These are phyloP conservation scores for Blakeslea trispora DNA, from an alignment of 371 early-diverging fungal species.

Conservation along the genomic window DNA sequence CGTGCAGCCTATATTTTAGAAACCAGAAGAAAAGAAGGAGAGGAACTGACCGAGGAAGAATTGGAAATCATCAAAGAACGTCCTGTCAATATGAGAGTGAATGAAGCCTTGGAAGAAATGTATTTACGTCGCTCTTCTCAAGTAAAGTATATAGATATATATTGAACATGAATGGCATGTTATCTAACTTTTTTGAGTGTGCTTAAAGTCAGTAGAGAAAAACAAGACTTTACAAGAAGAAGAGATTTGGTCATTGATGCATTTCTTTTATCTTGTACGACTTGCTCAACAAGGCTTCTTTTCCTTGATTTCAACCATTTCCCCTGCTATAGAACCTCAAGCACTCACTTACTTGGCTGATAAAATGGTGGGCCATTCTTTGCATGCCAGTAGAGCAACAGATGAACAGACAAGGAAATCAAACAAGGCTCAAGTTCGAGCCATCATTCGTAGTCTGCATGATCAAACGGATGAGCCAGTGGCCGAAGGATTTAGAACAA, in stretches of 20 bases:
- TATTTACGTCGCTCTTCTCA: background rate
- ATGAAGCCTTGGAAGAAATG: slow-evolving; percentile 10
- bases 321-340: slow-evolving; percentile 16
- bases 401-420: background rate
- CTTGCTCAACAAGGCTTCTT: slow-evolving; percentile 26
- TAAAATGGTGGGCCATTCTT: slow-evolving; percentile 11
- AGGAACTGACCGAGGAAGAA: slow-evolving; percentile 4
- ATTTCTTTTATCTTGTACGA: slow-evolving; percentile 25
- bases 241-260: slow-evolving; percentile 1
- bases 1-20: slow-evolving; percentile 13
- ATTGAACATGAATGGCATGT: too few species aligned
- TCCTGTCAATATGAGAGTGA: slow-evolving; percentile 3
- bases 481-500: slow-evolving; percentile 20
- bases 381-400: background rate
- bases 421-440: background rate
- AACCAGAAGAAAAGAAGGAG: background rate
- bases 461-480: slow-evolving; percentile 6
- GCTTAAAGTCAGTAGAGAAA: background rate
- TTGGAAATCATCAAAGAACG: slow-evolving; percentile 1
- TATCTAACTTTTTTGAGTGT: too few species aligned
- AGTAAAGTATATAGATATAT: background rate
- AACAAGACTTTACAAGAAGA: background rate
- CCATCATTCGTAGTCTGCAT: background rate
- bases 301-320: slow-evolving; percentile 2
- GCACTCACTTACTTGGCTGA: slow-evolving; percentile 19